Evolutionary conservation across 441 rosid genomes (phyloP), one percentile per base, ranked within the genome.

Genomic region (Gossypium schwendimanii): DNA sequence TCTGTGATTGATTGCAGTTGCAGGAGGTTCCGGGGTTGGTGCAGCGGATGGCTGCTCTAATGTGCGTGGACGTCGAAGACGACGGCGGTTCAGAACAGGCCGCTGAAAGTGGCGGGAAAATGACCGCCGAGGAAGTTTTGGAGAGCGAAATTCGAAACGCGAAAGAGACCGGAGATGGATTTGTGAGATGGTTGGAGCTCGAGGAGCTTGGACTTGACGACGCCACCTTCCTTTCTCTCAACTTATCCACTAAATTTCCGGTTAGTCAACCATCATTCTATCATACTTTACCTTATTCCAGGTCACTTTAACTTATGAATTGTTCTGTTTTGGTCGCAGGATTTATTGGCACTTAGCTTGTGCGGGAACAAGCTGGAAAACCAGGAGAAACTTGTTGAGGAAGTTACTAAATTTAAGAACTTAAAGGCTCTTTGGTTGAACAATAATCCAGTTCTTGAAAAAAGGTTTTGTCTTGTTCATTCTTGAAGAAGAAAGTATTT

Each of bases 361-460:
- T 82, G 83, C 14, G 92, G 84, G 69, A 94, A 94, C 87, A 86
- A 86, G 81, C 86, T 94, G 1, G 81, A 83, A 81, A 86, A 73
- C 53, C 82, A 45, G 10, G 94, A 87, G 69, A 63, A 76, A 54
- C 73, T 88, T 24, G 73, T 87, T 73, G 86, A 74, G 77, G 94
- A 94, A 87, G 87, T 88, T 79, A 77, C 71, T 17, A 87, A 88
- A 76, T 84, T 91, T 60, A 87, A 86, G 80, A 83, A 84, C 69
- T 84, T 92, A 63, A 88, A 80, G 81, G 98, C 89, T 50, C 81
- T 92, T 71, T 94, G 99, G 99, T 79, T 94, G 64, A 94, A 91
- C 82, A 81, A 89, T 71, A 92, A 94, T 76, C 94, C 96, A 24
- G 77, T 88, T 78, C 71, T 83, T 17, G 71, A 82, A 67, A 84